Base-by-base conservation (phyloP, 2,329 filamentous ascomycete species). In the Hymenoscyphus scutula region DNA sequence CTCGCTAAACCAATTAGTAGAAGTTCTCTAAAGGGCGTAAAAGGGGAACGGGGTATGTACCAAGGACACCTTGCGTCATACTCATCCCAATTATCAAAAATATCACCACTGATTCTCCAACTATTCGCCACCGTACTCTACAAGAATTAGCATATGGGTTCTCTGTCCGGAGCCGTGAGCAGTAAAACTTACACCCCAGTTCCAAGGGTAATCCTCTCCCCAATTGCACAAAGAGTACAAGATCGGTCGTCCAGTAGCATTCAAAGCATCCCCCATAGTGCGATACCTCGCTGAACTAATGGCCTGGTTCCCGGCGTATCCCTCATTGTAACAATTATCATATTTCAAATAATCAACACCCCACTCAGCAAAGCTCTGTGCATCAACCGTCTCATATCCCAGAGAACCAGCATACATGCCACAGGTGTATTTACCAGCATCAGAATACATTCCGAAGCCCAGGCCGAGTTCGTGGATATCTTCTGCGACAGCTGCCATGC, bases 321-420 rank as follows among this genome's bases (percentile, higher is more conserved):
- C 82, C 64, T 80, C 75, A 65, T 84, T 83, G 70, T 78, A 83
- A 74, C 82, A 85, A 69, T 84, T 84, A 72, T 84, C 82, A 67
- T 84, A 84, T 69, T 84, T 82, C 25, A 82, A 70, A 65, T 82
- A 82, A 70, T 81, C 79, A 34, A 83, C 79, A 1, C 79, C 81
- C 79, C 81, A 82, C 17, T 72, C 73, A 0, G 82, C 82, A 69
- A 79, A 84, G 0, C 78, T 76, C 17, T 79, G 71, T 0, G 83
- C 83, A 70, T 86, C 83, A 30, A 80, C 75, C 37, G 77, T 75
- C 69, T 84, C 83, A 67, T 81, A 77, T 5, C 79, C 81, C 48
- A 82, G 68, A 48, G 75, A 78, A 1, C 79, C 82, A 1, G 78
- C 72, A 62, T 77, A 78, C 29, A 72, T 71, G 2, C 70, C 76